Evolutionary conservation across 306 rosid genomes (phyloP).

Genomic region (Prunus armeniaca): DNA sequence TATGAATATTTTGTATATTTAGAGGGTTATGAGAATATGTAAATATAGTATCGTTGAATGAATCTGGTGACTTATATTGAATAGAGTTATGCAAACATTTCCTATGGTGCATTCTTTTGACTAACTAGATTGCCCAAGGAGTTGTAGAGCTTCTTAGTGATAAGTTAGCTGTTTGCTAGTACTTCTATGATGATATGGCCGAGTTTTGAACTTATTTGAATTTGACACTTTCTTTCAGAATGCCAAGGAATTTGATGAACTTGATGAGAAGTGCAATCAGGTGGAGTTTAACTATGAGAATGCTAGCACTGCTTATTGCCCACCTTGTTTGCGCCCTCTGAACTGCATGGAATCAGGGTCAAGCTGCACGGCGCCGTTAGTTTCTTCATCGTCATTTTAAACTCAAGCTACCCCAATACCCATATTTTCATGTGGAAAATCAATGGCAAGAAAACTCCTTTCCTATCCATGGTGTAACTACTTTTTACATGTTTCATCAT

Average conservation of each 20-base stretch:
- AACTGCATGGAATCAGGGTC: conserved; percentile 46
- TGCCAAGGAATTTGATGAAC: conserved; percentile 74
- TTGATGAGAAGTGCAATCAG: conserved; percentile 43
- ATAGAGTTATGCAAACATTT: not conserved
- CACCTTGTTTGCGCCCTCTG: conserved; percentile 60
- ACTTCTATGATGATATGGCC: too few species aligned
- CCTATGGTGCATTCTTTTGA: not conserved
- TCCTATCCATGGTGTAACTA: not conserved
- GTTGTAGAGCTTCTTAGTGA: not conserved
- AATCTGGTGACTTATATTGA: not conserved
- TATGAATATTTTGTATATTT: not conserved
- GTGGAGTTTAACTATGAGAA: conserved; percentile 59
- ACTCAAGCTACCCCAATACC: not conserved
- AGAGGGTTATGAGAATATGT: not conserved
- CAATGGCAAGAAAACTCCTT: too few species aligned
- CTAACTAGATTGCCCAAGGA: not conserved
- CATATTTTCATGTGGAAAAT: not conserved
- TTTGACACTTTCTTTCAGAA: conserved; percentile 32
- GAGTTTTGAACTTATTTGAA: not conserved
- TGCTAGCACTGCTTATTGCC: conserved; percentile 63
- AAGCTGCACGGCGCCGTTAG: conserved; percentile 39
- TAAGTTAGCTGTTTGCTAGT: not conserved
- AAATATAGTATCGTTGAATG: not conserved
- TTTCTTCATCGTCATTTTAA: conserved; percentile 28
- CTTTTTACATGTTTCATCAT: not conserved